A percentile compares a stretch with the other conserved stretches of the same genome.
Conservation (phyloP, 129 eudicot species). For the Flaveria robusta region DNA sequence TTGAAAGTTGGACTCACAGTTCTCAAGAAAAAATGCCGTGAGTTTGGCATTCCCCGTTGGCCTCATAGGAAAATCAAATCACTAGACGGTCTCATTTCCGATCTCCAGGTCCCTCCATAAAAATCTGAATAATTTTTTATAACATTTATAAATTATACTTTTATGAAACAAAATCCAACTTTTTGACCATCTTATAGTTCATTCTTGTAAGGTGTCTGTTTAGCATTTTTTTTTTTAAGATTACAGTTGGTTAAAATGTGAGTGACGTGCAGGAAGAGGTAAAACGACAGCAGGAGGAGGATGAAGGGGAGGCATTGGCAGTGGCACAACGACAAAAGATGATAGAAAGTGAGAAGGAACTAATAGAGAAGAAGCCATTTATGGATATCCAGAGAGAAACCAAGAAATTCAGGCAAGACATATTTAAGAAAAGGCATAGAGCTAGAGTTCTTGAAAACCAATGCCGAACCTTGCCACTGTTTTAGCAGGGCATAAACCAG, state of each 20-base stretch:
- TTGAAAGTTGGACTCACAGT: slow-evolving; percentile 56
- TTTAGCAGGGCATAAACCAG: slow-evolving; percentile 24
- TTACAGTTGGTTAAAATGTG: background rate
- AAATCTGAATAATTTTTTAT: background rate
- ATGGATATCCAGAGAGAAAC: slow-evolving; percentile 59
- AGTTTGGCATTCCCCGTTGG: slow-evolving; percentile 67
- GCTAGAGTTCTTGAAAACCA: slow-evolving; percentile 55
- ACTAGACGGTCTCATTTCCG: slow-evolving; percentile 53
- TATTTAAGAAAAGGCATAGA: slow-evolving; percentile 61
- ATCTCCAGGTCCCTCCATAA: slow-evolving; percentile 52
- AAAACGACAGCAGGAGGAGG: slow-evolving; percentile 47
- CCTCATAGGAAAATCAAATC: slow-evolving; percentile 67
- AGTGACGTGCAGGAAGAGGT: slow-evolving; percentile 45
- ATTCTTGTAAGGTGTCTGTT: background rate
- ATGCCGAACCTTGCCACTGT: slow-evolving; percentile 47
- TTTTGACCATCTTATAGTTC: background rate
- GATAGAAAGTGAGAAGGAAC: slow-evolving; percentile 56
- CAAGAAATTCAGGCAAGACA: slow-evolving; percentile 60
- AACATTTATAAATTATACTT: background rate
- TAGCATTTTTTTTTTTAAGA: background rate
- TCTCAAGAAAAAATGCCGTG: slow-evolving; percentile 64
- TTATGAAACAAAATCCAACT: background rate
- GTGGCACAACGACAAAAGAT: slow-evolving; percentile 51
- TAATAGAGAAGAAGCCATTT: slow-evolving; percentile 54
- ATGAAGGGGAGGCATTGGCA: slow-evolving; percentile 44